Conservation (phyloP, 2,329 filamentous ascomycete species). For the Sporothrix inflata region DNA sequence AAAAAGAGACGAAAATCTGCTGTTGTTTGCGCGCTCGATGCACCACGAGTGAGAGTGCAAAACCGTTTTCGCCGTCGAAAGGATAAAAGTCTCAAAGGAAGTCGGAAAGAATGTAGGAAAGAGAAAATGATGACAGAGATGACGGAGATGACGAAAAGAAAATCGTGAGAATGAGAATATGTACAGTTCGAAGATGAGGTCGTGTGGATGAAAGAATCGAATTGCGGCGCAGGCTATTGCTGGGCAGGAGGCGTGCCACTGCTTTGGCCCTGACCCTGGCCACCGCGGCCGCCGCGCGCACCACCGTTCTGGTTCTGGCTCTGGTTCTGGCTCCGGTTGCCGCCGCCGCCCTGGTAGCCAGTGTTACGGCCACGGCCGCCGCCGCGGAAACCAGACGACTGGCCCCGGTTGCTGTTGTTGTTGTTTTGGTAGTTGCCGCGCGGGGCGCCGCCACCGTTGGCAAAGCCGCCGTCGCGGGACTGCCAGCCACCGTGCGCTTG, state of each 20-base stretch:
- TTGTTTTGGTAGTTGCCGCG: constrained; percentile 20
- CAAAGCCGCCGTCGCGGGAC: constrained; percentile 16
- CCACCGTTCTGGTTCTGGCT: constrained; percentile 2
- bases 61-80: not conserved
- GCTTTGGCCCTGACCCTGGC: not conserved
- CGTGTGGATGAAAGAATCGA: not conserved
- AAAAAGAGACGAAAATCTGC: not conserved
- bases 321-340: constrained; percentile 1
- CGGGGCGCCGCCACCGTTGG: constrained; percentile 13
- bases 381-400: constrained; percentile 18
- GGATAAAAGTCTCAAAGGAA: not conserved
- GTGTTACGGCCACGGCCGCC: constrained; percentile 6
- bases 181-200: not conserved
- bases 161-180: constrained; percentile 12
- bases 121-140: not conserved
- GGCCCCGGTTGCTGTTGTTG: constrained; percentile 1
- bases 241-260: not conserved
- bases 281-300: not conserved
- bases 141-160: not conserved
- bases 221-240: not conserved
- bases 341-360: constrained; percentile 1
- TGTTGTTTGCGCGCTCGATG: not conserved
- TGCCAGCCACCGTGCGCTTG: constrained; percentile 34
- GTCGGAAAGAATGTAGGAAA: not conserved
- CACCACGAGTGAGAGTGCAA: not conserved